These are phyloP conservation scores for Populus hybrid DNA, from an alignment of 441 rosid species.

Conservation along the genomic window DNA sequence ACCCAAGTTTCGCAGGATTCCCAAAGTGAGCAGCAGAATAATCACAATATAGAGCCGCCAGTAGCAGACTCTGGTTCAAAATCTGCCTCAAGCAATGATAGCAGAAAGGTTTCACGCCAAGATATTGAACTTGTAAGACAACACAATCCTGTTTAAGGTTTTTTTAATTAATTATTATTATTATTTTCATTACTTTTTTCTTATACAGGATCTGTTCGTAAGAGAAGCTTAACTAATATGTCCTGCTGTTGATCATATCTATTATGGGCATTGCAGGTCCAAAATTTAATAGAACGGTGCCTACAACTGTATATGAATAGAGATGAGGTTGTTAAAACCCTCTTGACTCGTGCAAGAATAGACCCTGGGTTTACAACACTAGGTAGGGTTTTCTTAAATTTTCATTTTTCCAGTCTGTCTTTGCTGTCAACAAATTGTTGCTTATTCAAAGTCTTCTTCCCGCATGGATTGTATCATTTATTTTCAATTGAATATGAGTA, in stretches of 20 bases:
- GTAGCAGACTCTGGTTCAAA: constrained; percentile 80
- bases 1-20: constrained; percentile 77
- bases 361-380: constrained; percentile 90
- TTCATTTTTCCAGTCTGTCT: background rate
- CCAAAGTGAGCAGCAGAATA: constrained; percentile 72
- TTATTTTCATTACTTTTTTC: background rate
- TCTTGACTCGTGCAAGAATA: constrained; percentile 83
- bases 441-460: background rate
- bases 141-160: constrained; percentile 6
- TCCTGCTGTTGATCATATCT: background rate
- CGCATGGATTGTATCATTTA: background rate
- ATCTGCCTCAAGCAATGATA: constrained; percentile 81
- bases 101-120: constrained; percentile 88
- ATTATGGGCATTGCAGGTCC: constrained; percentile 57
- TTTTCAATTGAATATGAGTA: background rate
- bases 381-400: constrained; percentile 37
- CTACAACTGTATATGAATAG: constrained; percentile 91
- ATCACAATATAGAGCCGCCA: constrained; percentile 62
- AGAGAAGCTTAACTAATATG: background rate
- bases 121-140: constrained; percentile 87
- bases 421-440: background rate
- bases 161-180: constrained; percentile 5
- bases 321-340: constrained; percentile 94
- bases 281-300: constrained; percentile 91
- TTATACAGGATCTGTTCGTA: background rate